Percentiles rank a stretch among this genome's conserved stretches.
Conservation (phyloP, 2,329 filamentous ascomycete genomes). For the Ceratocystis colombiana region DNA sequence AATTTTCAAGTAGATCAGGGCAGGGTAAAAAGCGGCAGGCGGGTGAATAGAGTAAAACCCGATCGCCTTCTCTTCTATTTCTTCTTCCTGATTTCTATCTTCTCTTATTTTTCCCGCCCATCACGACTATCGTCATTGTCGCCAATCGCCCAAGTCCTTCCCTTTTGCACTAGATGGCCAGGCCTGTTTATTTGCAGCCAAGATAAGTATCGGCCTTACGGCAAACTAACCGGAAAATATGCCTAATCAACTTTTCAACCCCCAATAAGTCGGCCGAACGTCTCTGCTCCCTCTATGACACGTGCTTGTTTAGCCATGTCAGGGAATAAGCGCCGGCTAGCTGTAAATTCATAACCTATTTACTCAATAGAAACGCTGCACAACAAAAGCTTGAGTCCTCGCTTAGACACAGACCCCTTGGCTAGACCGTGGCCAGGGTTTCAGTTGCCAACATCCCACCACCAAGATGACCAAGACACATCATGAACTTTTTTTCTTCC, state of each 20-base stretch:
- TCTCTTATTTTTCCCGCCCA: background rate
- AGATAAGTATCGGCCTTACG: background rate
- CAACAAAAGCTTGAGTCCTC: constrained; percentile 6
- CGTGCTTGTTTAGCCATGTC: background rate
- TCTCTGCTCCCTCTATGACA: background rate
- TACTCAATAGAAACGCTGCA: background rate
- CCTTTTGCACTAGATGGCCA: no score
- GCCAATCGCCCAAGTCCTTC: constrained; percentile 1
- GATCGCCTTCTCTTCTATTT: background rate
- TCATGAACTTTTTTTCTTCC: background rate
- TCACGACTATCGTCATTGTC: background rate
- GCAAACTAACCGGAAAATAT: background rate
- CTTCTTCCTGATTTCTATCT: background rate
- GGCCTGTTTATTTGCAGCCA: no score
- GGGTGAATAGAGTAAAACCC: no score
- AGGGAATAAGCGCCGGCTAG: background rate
- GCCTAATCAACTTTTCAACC: background rate
- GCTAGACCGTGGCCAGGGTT: background rate
- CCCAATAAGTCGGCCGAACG: background rate
- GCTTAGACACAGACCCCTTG: constrained; percentile 11
- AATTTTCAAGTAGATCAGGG: background rate
- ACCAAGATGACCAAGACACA: background rate
- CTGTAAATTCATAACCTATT: background rate
- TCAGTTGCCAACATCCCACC: background rate
- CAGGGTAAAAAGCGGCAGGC: background rate